Evolutionary conservation across 1,284 basidiomycete genomes (phyloP), one percentile per base, ranked within the genome.

Genomic region (Butyriboletus appendiculatus): DNA sequence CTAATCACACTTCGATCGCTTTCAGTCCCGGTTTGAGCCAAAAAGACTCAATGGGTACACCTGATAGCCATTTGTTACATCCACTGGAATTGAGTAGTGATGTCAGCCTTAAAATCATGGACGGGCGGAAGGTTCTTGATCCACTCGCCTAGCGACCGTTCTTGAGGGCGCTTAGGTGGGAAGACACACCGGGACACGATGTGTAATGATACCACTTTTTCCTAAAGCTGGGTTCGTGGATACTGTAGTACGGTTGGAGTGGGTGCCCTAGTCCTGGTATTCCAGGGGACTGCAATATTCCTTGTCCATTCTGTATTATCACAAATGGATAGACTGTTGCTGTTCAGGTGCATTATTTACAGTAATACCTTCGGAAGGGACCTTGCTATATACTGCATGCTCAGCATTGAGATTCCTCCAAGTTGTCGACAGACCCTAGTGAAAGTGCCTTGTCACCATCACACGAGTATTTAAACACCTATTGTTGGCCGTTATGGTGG

Each of bases 1-100:
- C 16, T 8, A 20, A 16, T 9, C 18, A 7, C 4, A 30, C 39
- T 12, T 59, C 62, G 35, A n/a, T 63, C 20, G 26, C 32, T 10
- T 62, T 59, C 32, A 12, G 14, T 18, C 4, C 18, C 10, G 10
- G 15, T 10, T 1, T 18, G 42, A 28, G 12, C 22, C 50, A 28
- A 1, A 45, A 30, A 5, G 16, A 33, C 18, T 12, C 30, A 4
- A 5, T 35, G 6, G 9, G 14, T n/a, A n/a, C 34, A 6, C 8
- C 22, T 7, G 32, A 33, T 33, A 33, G 5, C 32, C 5, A 15
- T 11, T 20, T 8, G 3, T 6, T 3, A 5, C 42, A 15, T n/a
- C 14, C 5, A 4, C 28, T 2, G 24, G 33, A 10, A 4, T 18
- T 18, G 45, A 37, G 4, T 33, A 22, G 22, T 32, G 20, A n/a